Conservation (phyloP, 2,329 filamentous ascomycete species). For the Arthrinium phaeospermum region DNA sequence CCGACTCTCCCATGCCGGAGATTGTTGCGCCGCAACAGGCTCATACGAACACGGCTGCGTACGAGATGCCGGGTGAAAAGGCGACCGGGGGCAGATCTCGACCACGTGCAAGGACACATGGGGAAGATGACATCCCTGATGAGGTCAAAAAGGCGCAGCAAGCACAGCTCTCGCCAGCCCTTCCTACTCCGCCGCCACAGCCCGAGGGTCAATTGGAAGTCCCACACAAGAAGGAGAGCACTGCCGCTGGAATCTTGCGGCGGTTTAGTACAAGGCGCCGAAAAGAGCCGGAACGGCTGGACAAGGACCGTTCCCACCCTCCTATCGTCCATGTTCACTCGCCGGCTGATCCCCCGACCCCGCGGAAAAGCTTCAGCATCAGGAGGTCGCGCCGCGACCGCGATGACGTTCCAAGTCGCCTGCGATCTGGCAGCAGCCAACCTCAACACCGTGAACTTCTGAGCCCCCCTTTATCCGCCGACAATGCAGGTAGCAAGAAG, state of each 20-base stretch:
- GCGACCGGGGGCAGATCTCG: conserved; percentile 83
- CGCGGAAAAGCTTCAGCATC: conserved; percentile 90
- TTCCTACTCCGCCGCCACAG: conserved; percentile 39
- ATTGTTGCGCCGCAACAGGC: conserved; percentile 83
- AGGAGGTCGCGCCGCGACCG: conserved; percentile 61
- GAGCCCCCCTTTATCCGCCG: conserved; percentile 71
- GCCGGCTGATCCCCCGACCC: conserved; percentile 69
- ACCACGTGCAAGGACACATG: conserved; percentile 88
- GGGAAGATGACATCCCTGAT: conserved; percentile 87
- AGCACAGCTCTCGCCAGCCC: conserved; percentile 51
- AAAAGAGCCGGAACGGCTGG: conserved; percentile 67
- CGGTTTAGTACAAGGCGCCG: conserved; percentile 88
- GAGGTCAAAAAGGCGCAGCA: conserved; percentile 66
- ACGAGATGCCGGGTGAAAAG: conserved; percentile 89
- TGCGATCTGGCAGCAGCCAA: conserved; percentile 66
- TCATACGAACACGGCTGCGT: conserved; percentile 83
- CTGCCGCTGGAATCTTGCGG: conserved; percentile 81
- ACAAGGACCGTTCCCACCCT: conserved; percentile 71
- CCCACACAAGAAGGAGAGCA: conserved; percentile 81
- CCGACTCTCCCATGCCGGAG: conserved; percentile 66
- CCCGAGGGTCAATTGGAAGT: conserved; percentile 65
- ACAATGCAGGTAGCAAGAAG: conserved; percentile 66
- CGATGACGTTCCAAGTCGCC: conserved; percentile 53
- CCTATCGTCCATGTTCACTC: conserved; percentile 80
- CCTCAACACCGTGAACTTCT: conserved; percentile 80